Conservation (phyloP, 495 filamentous ascomycete genomes). For the Parathielavia hyrcaniae region DNA sequence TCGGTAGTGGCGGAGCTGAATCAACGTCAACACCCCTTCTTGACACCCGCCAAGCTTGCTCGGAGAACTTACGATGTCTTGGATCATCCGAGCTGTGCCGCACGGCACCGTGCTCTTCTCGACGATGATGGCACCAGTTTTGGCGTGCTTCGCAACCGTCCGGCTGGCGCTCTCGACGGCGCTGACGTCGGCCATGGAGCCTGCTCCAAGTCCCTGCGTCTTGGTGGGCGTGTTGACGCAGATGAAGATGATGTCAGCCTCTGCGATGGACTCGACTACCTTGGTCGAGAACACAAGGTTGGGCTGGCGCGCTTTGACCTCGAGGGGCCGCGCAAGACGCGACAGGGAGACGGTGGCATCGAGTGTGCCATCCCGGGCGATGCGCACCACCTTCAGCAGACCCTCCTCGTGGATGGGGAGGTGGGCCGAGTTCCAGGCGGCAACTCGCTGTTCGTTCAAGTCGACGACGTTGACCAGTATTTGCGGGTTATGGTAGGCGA, state of each 20-base stretch:
- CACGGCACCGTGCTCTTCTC: constrained; percentile 84
- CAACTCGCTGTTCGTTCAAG: constrained; percentile 56
- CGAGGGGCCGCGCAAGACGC: constrained; percentile 13
- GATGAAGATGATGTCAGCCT: constrained; percentile 71
- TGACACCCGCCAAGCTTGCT: too few relatives aligned
- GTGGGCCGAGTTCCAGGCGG: constrained; percentile 63
- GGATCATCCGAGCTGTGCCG: constrained; percentile 64
- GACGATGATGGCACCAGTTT: constrained; percentile 64
- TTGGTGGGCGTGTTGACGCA: constrained; percentile 82
- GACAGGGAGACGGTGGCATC: constrained; percentile 23
- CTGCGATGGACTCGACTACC: constrained; percentile 51
- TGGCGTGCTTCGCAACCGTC: constrained; percentile 60
- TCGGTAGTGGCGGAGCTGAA: constrained; percentile 41
- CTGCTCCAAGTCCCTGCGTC: constrained; percentile 60
- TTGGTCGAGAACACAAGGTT: constrained; percentile 72
- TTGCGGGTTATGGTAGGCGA: constrained; percentile 64
- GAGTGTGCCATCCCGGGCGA: constrained; percentile 53
- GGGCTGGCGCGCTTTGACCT: constrained; percentile 35
- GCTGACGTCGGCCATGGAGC: constrained; percentile 64
- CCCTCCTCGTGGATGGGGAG: constrained; percentile 76
- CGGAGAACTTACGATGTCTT: constrained; percentile 51
- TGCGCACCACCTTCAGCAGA: constrained; percentile 58
- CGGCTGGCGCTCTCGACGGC: constrained; percentile 64
- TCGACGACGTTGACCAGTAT: constrained; percentile 68
- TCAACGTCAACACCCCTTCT: constrained; percentile 7